Evolutionary conservation across 2,329 filamentous ascomycete species (phyloP), one percentile per base, ranked within the genome.

Genomic region (Colletotrichum sojae): DNA sequence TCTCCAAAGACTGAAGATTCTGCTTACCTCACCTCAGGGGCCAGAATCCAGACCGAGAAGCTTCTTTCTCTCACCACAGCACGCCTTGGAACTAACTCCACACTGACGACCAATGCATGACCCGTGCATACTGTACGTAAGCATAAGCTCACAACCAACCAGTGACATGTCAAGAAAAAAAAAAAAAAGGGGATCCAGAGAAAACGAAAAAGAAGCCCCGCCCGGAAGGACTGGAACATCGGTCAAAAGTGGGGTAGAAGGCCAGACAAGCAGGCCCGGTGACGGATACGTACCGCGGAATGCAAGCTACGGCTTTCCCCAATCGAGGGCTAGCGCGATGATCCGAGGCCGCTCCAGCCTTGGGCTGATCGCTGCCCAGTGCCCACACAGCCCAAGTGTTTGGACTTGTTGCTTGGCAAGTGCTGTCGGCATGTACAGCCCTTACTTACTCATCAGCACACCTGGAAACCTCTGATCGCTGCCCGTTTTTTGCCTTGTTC

Each of bases 171-270:
- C 31, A 48, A 36, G 31, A 20, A 51, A n/a, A 46, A 12, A 46
- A 36, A 51, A n/a, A 51, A 62, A 40, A 58, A n/a, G n/a, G 43
- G 8, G 13, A 48, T 22, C n/a, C 40, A 43, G 6, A 15, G 16
- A 12, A 18, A 22, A 18, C 5, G 22, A 25, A 20, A 27, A 36
- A 53, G 48, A 22, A 53, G 48, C 20, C 31, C 31, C 61, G 53
- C 58, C 53, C 64, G 27, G 48, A 64, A 68, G 61, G 20, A 48
- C 54, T 64, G 27, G 57, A 67, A 45, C 56, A 61, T 18, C 39
- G 16, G 49, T 25, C 18, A 15, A 63, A 54, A 54, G 65, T 65
- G 61, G 65, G 13, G 60, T 43, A n/a, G 3, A 6, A n/a, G 51
- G 51, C n/a, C 46, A 43, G 3, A 39, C 12, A 13, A 46, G 36